Conservation (phyloP, 2,329 filamentous ascomycete genomes). For the Fusarium nanum region DNA sequence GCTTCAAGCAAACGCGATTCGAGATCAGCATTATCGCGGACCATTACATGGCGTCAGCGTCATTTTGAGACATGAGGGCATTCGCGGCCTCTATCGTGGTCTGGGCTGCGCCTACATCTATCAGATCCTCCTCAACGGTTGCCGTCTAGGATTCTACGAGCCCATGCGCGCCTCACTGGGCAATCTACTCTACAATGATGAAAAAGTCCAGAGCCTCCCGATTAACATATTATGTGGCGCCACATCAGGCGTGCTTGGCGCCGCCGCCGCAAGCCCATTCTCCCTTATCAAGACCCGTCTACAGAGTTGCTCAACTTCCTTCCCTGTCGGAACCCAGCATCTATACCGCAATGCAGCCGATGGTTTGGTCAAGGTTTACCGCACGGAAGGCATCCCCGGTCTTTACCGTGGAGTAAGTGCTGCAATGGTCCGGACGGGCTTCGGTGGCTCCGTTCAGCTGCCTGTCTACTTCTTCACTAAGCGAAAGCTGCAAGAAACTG, state of each 20-base stretch:
- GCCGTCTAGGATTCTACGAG: neutral
- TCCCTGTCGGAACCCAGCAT: neutral
- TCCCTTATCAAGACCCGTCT: neutral
- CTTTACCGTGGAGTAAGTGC: neutral
- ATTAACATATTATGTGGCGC: neutral
- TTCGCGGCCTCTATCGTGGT: neutral
- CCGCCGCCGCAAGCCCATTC: neutral
- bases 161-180: neutral
- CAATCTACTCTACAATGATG: neutral
- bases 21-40: neutral
- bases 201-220: neutral
- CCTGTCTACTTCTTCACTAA: neutral
- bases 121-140: neutral
- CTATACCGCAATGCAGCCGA: neutral
- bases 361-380: neutral
- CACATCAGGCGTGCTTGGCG: neutral
- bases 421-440: neutral
- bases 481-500: neutral
- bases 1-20: neutral
- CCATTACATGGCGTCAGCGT: neutral
- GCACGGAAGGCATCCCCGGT: neutral
- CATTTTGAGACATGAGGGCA: neutral
- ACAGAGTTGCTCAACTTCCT: neutral
- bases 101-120: neutral
- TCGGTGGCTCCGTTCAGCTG: neutral